These are phyloP conservation scores for Solioccasus polychromus DNA, from an alignment of 768 basidiomycete species.

Conservation along the genomic window DNA sequence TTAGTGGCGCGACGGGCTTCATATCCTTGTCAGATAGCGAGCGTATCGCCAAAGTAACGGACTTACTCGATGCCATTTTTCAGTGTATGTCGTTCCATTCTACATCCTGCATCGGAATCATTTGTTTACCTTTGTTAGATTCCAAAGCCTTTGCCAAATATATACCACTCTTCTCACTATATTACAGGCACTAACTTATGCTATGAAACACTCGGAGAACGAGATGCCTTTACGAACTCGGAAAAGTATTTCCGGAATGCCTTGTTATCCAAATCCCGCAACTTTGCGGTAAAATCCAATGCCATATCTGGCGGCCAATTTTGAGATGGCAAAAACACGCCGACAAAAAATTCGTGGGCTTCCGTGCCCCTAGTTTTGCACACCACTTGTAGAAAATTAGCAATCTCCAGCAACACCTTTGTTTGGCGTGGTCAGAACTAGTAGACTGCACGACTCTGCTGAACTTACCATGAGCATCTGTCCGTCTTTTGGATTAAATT, in stretches of 20 bases:
- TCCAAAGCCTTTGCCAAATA: constrained; percentile 33
- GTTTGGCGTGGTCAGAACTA: not conserved
- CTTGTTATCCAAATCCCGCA: constrained; percentile 72
- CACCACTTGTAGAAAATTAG: constrained; percentile 76
- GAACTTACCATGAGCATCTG: constrained; percentile 74
- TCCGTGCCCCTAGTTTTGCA: constrained; percentile 77
- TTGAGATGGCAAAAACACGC: constrained; percentile 82
- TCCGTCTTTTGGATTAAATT: constrained; percentile 87
- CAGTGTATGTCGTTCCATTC: constrained; percentile 15
- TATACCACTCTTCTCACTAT: constrained; percentile 5
- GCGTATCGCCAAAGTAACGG: not conserved
- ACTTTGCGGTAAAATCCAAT: constrained; percentile 71
- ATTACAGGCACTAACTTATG: constrained; percentile 11
- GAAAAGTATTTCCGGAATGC: constrained; percentile 84
- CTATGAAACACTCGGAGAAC: constrained; percentile 52
- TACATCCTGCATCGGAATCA: constrained; percentile 13
- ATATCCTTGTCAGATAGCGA: constrained; percentile 11
- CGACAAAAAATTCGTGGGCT: constrained; percentile 75
- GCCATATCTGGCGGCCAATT: constrained; percentile 80
- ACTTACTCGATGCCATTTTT: constrained; percentile 33
- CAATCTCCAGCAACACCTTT: constrained; percentile 88
- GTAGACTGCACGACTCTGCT: not conserved
- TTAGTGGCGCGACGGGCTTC: constrained; percentile 34
- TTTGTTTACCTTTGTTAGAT: constrained; percentile 34
- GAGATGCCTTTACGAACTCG: constrained; percentile 75